phyloP scores from a whole-genome alignment of 2,329 filamentous ascomycete genomes.

The Erysiphe pisi region DNA sequence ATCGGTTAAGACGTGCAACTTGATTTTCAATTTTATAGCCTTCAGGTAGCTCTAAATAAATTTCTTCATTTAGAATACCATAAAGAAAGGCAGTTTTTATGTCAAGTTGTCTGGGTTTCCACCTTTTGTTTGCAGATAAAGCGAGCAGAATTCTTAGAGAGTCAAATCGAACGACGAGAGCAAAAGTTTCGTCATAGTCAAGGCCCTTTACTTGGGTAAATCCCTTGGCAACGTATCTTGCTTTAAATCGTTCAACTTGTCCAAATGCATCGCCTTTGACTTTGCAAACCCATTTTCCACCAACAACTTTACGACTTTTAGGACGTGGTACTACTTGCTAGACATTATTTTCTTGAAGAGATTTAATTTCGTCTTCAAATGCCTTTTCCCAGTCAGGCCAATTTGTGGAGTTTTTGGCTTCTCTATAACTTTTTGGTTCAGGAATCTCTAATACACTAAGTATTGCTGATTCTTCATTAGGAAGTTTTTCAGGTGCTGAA shows the following conservation, averaged over 20 bases:
- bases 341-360: not conserved
- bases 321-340: not conserved
- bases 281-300: not conserved
- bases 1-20: not conserved
- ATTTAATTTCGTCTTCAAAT: not conserved
- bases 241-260: not conserved
- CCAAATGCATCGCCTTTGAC: not conserved
- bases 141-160: not conserved
- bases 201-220: too few relatives aligned
- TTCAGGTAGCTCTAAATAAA: not conserved
- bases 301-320: not conserved
- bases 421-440: not conserved
- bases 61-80: not conserved
- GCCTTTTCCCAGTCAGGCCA: not conserved
- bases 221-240: too few relatives aligned
- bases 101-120: not conserved
- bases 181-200: too few relatives aligned
- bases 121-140: not conserved
- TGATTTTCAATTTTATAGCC: constrained; percentile 5
- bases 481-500: too few relatives aligned
- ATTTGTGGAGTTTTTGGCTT: not conserved
- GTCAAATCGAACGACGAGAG: too few relatives aligned
- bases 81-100: not conserved
- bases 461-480: too few relatives aligned
- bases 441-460: too few relatives aligned